These are phyloP conservation scores for Margaritispora aquatica DNA, from an alignment of 495 filamentous ascomycete species.

Conservation along the genomic window DNA sequence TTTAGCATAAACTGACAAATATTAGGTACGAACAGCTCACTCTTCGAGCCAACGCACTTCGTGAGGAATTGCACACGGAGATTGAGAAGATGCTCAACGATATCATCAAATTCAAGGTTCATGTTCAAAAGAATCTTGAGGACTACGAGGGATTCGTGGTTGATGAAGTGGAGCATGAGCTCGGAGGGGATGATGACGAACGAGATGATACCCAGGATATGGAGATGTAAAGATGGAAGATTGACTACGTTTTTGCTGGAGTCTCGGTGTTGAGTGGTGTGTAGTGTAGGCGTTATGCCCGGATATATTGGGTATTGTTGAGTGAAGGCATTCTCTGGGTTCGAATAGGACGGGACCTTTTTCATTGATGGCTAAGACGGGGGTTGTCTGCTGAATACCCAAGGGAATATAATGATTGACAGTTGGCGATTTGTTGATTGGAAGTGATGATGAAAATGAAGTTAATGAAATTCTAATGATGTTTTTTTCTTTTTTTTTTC, in stretches of 20 bases:
- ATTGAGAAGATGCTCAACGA: conserved; percentile 95
- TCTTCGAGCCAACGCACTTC: conserved; percentile 71
- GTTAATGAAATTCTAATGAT: neutral
- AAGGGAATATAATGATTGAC: too few species aligned
- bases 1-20: neutral
- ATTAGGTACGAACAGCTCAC: conserved; percentile 85
- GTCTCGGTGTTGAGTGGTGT: neutral
- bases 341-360: too few species aligned
- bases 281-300: neutral
- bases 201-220: conserved; percentile 31
- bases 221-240: conserved; percentile 16
- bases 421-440: too few species aligned
- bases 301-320: neutral
- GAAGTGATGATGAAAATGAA: neutral
- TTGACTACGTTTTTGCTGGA: neutral
- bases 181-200: conserved; percentile 49
- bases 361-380: too few species aligned
- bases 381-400: too few species aligned
- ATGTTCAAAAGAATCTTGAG: conserved; percentile 85
- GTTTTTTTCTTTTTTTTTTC: neutral
- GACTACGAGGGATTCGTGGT: conserved; percentile 89
- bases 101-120: conserved; percentile 97
- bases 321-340: conserved; percentile 6
- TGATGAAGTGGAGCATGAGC: conserved; percentile 82
- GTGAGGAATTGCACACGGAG: conserved; percentile 92